Evolutionary conservation across 495 filamentous ascomycete genomes (phyloP).

Genomic region (Penicillium taxi): DNA sequence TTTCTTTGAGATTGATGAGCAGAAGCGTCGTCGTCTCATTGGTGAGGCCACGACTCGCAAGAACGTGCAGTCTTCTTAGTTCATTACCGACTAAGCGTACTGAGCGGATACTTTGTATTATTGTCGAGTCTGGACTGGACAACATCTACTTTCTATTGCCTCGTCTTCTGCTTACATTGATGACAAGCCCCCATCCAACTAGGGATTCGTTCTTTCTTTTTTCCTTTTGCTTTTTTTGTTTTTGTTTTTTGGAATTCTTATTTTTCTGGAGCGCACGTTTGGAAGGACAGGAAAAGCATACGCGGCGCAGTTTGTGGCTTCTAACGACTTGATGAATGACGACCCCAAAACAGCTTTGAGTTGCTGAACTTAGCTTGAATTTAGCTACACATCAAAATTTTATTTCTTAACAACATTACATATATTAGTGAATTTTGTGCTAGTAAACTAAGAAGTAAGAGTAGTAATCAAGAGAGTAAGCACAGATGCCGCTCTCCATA

Average conservation of each 20-base stretch:
- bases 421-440: no score
- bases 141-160: slow-evolving; percentile 2
- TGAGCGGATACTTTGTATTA: neutral
- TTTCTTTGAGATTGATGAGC: slow-evolving; percentile 43
- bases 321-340: slow-evolving; percentile 14
- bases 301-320: slow-evolving; percentile 5
- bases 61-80: slow-evolving; percentile 17
- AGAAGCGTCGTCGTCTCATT: slow-evolving; percentile 41
- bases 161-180: slow-evolving; percentile 9
- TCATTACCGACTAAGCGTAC: neutral
- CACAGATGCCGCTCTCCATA: slow-evolving; percentile 30
- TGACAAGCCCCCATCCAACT: slow-evolving; percentile 12
- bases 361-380: neutral
- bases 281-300: neutral
- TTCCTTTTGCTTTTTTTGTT: slow-evolving; percentile 7
- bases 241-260: no score
- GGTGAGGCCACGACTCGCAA: slow-evolving; percentile 42
- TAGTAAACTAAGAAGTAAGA: no score
- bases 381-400: no score
- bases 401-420: no score
- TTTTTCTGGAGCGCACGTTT: slow-evolving; percentile 7
- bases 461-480: no score
- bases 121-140: slow-evolving; percentile 8
- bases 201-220: neutral
- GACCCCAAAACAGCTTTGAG: slow-evolving; percentile 4